Evolutionary conservation across 805 yeast species (phyloP).

Genomic region (Jamesozyma jinghongensis): DNA sequence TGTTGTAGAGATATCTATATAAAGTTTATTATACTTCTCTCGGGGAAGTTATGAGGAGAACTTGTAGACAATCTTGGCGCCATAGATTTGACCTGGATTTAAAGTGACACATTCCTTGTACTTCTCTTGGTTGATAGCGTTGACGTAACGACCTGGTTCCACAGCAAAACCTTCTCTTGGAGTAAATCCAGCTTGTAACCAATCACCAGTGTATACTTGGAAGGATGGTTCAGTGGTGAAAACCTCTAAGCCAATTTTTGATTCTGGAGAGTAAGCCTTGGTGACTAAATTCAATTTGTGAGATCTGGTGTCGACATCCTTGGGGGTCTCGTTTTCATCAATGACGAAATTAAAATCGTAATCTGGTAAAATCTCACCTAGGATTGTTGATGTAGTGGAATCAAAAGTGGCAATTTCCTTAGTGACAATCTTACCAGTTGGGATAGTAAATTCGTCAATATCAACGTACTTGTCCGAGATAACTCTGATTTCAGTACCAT

Average conservation of each 20-base stretch:
- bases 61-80: conserved; percentile 33
- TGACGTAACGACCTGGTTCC: conserved; percentile 51
- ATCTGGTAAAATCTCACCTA: conserved; percentile 27
- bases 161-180: conserved; percentile 48
- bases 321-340: conserved; percentile 17
- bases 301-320: conserved; percentile 32
- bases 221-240: conserved; percentile 56
- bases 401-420: conserved; percentile 21
- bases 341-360: conserved; percentile 44
- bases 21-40: neutral
- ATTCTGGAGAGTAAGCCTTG: conserved; percentile 38
- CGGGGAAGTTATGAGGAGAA: conserved; percentile 9
- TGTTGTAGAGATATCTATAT: no score
- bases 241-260: conserved; percentile 36
- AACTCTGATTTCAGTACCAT: conserved; percentile 34
- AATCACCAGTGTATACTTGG: conserved; percentile 58
- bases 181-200: conserved; percentile 32
- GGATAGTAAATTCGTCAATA: conserved; percentile 33
- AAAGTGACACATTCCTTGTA: conserved; percentile 44
- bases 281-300: conserved; percentile 31
- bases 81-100: conserved; percentile 44
- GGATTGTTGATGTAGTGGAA: conserved; percentile 18
- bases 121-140: conserved; percentile 40
- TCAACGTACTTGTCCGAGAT: conserved; percentile 35
- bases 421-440: conserved; percentile 38